Evolutionary conservation across 2,329 filamentous ascomycete species (phyloP), one percentile per base, ranked within the genome.

Genomic region (Gremmenia infestans): DNA sequence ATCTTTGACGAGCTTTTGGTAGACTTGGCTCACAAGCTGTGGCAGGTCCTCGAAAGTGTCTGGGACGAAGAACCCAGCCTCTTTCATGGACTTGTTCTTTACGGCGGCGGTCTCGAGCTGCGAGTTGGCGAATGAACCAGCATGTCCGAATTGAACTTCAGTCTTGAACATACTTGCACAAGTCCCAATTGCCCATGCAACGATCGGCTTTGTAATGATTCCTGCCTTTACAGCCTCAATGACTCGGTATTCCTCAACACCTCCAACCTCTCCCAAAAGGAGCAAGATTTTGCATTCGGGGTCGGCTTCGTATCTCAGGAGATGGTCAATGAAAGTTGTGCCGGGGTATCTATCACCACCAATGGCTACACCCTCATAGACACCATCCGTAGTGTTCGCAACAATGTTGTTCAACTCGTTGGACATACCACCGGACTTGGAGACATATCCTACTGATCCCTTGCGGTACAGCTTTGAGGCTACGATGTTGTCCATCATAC

Each of bases 401-500:
- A 99, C 89, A 76, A 99, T 97, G 86, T 99, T 99, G 88, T 99
- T 99, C 71, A 99, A 80, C 82, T 99, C 94, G 83, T 99, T 99
- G 77, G 94, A 97, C 94, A 99, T 99, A 79, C 94, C 94, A 73
- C 94, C 94, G 57, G 94, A 99, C 84, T 99, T 99, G 83, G 93
- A 97, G 76, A 99, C 94, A 77, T 99, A 99, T 69, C 91, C 94
- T 66, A 99, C 92, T 68, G 94, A 97, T 69, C 94, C 94, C 80
- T 94, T 94, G 78, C 94, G 93, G 87, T 99, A 99, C 60, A 99
- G 90, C 87, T 99, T 99, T 74, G 94, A 97, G 68, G 94, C 91
- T 63, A 99, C 94, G 71, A 99, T 99, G 85, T 99, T 99, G 85
- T 99, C 94, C 94, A 99, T 99, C 94, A 99, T 99, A 77, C 94